A percentile compares a stretch with the other conserved stretches of the same genome.
These are phyloP conservation scores for Corylus americana DNA, from an alignment of 306 rosid species.

Conservation along the genomic window DNA sequence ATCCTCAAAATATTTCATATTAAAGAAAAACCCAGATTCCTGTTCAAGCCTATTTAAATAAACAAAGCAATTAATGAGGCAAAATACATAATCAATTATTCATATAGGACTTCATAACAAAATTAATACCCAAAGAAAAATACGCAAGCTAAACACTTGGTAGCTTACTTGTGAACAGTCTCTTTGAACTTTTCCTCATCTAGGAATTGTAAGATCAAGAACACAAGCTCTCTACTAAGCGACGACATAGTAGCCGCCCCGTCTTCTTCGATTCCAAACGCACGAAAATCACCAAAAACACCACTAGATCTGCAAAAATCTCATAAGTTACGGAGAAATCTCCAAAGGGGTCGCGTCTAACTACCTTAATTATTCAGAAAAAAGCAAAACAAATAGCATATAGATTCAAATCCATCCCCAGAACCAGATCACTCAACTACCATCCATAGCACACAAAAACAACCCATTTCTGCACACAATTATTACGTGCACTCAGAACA, in stretches of 20 bases:
- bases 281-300: conserved; percentile 42
- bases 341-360: conserved; percentile 27
- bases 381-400: conserved; percentile 1
- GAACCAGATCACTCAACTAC: conserved; percentile 40
- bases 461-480: conserved; percentile 29
- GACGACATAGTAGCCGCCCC: conserved; percentile 74
- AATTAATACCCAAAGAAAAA: not conserved
- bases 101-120: conserved; percentile 19
- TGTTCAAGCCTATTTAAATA: conserved; percentile 73
- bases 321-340: conserved; percentile 11
- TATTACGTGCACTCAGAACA: conserved; percentile 6
- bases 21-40: conserved; percentile 98
- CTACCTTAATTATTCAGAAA: conserved; percentile 27
- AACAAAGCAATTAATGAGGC: conserved; percentile 35
- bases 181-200: conserved; percentile 99
- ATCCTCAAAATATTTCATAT: conserved; percentile 97
- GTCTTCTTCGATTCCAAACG: conserved; percentile 41
- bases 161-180: conserved; percentile 93
- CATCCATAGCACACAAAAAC: conserved; percentile 29
- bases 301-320: conserved; percentile 74
- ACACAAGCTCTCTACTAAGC: conserved; percentile 97
- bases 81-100: conserved; percentile 21
- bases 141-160: conserved; percentile 19
- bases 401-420: conserved; percentile 32
- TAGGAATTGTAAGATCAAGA: conserved; percentile 97